Percentiles rank a stretch among this genome's conserved stretches.
phyloP scores from a whole-genome alignment of 1,284 basidiomycete genomes.

The Cronartium quercuum region DNA sequence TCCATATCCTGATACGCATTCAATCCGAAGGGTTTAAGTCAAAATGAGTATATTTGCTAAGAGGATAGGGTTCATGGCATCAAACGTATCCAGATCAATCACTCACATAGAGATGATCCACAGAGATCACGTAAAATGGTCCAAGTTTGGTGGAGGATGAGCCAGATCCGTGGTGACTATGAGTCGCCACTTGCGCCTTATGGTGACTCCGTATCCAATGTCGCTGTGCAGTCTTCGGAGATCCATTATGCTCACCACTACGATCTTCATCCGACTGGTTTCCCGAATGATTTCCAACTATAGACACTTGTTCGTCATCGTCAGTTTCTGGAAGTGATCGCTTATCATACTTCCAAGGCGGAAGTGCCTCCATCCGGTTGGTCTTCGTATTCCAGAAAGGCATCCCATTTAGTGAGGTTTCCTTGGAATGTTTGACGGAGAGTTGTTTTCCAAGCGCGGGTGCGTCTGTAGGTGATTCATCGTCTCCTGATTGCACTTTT shows the following conservation, averaged over 20 bases:
- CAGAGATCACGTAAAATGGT: conserved; percentile 25
- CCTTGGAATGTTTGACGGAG: neutral
- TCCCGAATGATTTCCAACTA: neutral
- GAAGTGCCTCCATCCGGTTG: conserved; percentile 12
- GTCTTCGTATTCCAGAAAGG: conserved; percentile 37
- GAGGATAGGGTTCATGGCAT: neutral
- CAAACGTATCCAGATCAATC: neutral
- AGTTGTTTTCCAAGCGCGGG: neutral
- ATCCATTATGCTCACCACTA: neutral
- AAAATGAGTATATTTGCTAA: neutral
- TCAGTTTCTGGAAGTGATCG: neutral
- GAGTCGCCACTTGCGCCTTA: neutral
- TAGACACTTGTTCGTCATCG: neutral
- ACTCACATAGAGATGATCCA: conserved; percentile 35
- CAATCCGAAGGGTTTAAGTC: neutral
- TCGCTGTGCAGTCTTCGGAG: neutral
- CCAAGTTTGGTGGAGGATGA: neutral
- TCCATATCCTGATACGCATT: conserved; percentile 27
- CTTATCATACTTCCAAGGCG: conserved; percentile 1
- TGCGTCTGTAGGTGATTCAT: neutral
- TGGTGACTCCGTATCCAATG: too few relatives aligned
- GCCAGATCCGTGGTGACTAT: neutral
- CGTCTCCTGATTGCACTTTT: conserved; percentile 3
- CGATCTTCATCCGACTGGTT: neutral
- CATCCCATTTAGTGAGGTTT: neutral